Base-by-base conservation (phyloP, 305 asterid genomes). In the Solanum aculeatissimum region DNA sequence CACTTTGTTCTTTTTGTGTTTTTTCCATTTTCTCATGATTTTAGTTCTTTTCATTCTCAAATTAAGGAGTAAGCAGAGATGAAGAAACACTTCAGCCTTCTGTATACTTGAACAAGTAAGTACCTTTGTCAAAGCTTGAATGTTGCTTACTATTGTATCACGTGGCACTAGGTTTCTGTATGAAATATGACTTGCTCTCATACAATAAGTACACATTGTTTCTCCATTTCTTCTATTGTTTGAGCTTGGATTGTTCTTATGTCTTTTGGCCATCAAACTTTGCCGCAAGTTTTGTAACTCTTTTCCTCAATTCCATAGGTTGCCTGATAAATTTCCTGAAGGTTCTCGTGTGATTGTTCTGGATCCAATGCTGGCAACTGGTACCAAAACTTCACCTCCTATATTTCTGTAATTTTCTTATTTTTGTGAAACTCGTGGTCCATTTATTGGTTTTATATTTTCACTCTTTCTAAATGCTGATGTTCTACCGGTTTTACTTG, bases 321-420 rank as follows among this genome's bases (percentile, higher is more conserved):
- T 97, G 91, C 99, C 99, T 27, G 90, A 94, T 82, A 92, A 89
- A 86, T 93, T 97, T 89, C 93, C 98, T 29, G 97, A 92, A 86
- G 97, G 95, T 83, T 91, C 97, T 83, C 93, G 92, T 87, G 98
- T 95, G 60, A 89, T 97, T 80, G 91, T 97, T 60, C 89, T 97
- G 6, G 99, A 97, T 89, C 99, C 99, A 84, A 97, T 97, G 99
- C 97, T 97, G 38, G 98, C 98, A 85, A 97, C 99, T 87, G 99
- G 99, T 97, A 87, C 51, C 35, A 16, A 51, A 43, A 68, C 35
- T 15, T 29, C 15, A 23, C 80, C 14, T 71, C 23, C 60, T 25
- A 19, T 54, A 32, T 11, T 54, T 54, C 49, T 78, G 51, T 54
- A 79, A 78, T 32, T 54, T 79, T 79, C 83, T 32, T 78, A 19